phyloP scores from a whole-genome alignment of 1,284 basidiomycete genomes.

The Tilletia setariae region DNA sequence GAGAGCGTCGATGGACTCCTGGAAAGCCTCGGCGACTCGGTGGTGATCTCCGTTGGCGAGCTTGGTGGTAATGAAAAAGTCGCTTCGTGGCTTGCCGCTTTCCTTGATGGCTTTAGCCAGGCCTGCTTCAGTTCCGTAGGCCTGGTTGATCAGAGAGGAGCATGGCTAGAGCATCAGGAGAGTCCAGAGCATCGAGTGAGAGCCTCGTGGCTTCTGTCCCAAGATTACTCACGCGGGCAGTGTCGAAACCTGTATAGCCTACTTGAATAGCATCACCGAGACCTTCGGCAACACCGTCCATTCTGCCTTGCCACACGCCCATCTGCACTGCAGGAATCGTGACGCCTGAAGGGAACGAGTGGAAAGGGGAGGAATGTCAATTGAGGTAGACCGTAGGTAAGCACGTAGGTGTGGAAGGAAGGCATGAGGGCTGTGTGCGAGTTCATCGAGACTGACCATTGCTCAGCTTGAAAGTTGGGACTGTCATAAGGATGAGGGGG shows the following conservation, averaged over 20 bases:
- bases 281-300: constrained; percentile 22
- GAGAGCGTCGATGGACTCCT: constrained; percentile 53
- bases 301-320: constrained; percentile 39
- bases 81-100: constrained; percentile 46
- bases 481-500: too few relatives aligned
- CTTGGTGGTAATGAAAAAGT: constrained; percentile 55
- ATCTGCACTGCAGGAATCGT: constrained; percentile 40
- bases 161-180: neutral
- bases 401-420: too few relatives aligned
- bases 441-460: neutral
- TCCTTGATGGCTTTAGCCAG: constrained; percentile 52
- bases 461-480: constrained; percentile 3
- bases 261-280: constrained; percentile 25
- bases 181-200: neutral
- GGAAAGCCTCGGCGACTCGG: constrained; percentile 46
- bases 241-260: constrained; percentile 28
- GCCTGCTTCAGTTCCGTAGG: constrained; percentile 53
- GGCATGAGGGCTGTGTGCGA: neutral
- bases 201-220: too few relatives aligned
- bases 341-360: constrained; percentile 33
- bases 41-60: constrained; percentile 53
- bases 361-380: neutral
- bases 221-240: neutral
- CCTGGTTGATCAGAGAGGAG: neutral
- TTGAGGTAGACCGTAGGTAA: neutral